Percentiles rank a stretch among this genome's conserved stretches.
Conservation (phyloP, 805 yeast genomes). For the Hanseniaspora vineae region DNA sequence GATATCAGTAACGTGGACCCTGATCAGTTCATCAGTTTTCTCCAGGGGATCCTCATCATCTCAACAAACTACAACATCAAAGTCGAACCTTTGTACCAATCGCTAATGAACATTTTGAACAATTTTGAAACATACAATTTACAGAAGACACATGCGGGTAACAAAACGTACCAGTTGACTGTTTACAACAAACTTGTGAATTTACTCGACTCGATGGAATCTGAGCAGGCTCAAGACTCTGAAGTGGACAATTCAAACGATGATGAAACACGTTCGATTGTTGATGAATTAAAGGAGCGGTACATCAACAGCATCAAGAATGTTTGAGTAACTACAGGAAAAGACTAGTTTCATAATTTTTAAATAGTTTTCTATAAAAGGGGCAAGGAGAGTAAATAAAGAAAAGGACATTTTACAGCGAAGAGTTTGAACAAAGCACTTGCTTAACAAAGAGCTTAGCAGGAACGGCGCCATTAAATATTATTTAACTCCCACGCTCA, state of each 20-base stretch:
- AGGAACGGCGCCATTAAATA: too few species aligned
- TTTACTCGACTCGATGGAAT: constrained; percentile 19
- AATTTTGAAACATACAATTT: constrained; percentile 50
- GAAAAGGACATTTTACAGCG: too few species aligned
- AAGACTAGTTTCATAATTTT: too few species aligned
- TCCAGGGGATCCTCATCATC: constrained; percentile 59
- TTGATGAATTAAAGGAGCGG: background rate
- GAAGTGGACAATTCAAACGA: constrained; percentile 4
- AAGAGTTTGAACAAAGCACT: too few species aligned
- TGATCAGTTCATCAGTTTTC: constrained; percentile 61
- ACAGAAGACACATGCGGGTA: constrained; percentile 49
- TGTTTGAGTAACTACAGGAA: background rate
- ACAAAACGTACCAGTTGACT: constrained; percentile 51
- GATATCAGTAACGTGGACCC: constrained; percentile 50
- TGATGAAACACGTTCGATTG: background rate
- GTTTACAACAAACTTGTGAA: constrained; percentile 42
- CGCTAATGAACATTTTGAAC: constrained; percentile 55
- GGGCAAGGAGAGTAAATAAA: too few species aligned
- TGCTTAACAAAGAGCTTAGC: too few species aligned
- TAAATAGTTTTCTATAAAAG: too few species aligned
- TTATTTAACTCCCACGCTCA: too few species aligned
- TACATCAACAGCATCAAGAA: background rate
- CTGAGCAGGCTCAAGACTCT: constrained; percentile 8
- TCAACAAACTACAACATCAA: constrained; percentile 22
- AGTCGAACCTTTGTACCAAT: constrained; percentile 58